A percentile compares a stretch with the other conserved stretches of the same genome.
phyloP scores from a whole-genome alignment of 305 asterid species.

The Fraxinus xanthoxyloides region DNA sequence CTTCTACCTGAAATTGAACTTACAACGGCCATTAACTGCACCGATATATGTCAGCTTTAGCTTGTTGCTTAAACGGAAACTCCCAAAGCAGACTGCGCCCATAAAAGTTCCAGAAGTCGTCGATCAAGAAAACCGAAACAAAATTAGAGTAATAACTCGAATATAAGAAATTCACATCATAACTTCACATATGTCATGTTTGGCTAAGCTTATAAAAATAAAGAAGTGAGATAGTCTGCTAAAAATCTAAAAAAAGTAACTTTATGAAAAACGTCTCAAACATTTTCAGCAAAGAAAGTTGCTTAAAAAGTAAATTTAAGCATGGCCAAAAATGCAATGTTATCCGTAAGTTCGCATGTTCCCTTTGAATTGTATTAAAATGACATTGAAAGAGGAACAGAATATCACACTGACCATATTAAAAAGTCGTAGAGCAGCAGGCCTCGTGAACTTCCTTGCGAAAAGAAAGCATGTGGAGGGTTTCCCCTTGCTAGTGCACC shows the following conservation, averaged over 20 bases:
- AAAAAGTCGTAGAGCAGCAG: constrained; percentile 84
- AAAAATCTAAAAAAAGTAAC: not conserved
- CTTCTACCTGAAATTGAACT: constrained; percentile 9
- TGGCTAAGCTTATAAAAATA: not conserved
- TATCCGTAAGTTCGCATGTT: not conserved
- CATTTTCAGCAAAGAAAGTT: not conserved
- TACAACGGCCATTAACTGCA: not conserved
- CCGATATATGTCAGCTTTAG: constrained; percentile 15
- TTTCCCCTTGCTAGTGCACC: constrained; percentile 91
- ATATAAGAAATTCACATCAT: not conserved
- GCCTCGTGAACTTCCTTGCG: constrained; percentile 85
- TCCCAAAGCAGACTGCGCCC: constrained; percentile 68
- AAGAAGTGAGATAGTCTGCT: not conserved
- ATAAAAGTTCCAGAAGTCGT: not conserved
- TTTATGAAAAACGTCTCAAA: not conserved
- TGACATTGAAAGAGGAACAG: not conserved
- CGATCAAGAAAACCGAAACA: not conserved
- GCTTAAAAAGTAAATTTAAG: not conserved
- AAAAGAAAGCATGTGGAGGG: constrained; percentile 93
- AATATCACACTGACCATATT: constrained; percentile 50
- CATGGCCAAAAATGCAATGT: not conserved
- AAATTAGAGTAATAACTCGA: not conserved
- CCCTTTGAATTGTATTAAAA: not conserved
- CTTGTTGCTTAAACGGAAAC: constrained; percentile 31
- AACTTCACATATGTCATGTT: not conserved